Evolutionary conservation across 306 rosid species (phyloP), one percentile per base, ranked within the genome.

Genomic region (Cyclanthera cordifolia): DNA sequence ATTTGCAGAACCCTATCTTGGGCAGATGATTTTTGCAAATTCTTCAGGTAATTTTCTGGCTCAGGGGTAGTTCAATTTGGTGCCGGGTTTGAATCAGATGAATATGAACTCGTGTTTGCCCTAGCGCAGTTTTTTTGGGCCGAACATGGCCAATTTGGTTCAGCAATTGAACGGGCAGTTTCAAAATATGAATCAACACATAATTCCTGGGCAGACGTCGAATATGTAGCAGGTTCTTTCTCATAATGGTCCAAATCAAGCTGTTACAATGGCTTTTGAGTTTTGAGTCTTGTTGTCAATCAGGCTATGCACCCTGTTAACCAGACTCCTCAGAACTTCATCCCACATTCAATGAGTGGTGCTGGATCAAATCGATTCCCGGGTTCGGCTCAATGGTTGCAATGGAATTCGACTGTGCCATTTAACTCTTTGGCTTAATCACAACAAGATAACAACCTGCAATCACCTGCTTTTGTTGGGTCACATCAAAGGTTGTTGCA

Each of bases 111-210:
- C 83, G 17, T 79, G 87, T 65, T 88, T 70, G 45, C 48, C 73
- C 80, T 77, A 25, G 86, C 84, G 10, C 91, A 82, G 39, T n/a
- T 55, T 85, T 34, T 82, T 84, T 16, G 90, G 82, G n/a, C 86
- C 81, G 34, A 75, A 72, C 67, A 79, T 89, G 48, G 11, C 77
- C 39, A 82, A 70, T 71, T 77, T 83, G 41, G 80, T 78, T 66
- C 90, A 87, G 60, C 95, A 83, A 60, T 81, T 87, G 72, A 79
- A 74, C 63, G 76, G 75, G 14, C 85, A 85, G 46, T 55, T 81
- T 78, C 97, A 82, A 71, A 87, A 83, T 68, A 80, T 80, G 86
- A 90, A 84, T 56, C 98, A 84, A 49, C 82, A 79, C 60, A 43
- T 27, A 0, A 55, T 85, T 75, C 83, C 82, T 45, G 77, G 78